Base-by-base conservation (phyloP, 108 stramenopile genomes). In the Skeletonema costatum region DNA sequence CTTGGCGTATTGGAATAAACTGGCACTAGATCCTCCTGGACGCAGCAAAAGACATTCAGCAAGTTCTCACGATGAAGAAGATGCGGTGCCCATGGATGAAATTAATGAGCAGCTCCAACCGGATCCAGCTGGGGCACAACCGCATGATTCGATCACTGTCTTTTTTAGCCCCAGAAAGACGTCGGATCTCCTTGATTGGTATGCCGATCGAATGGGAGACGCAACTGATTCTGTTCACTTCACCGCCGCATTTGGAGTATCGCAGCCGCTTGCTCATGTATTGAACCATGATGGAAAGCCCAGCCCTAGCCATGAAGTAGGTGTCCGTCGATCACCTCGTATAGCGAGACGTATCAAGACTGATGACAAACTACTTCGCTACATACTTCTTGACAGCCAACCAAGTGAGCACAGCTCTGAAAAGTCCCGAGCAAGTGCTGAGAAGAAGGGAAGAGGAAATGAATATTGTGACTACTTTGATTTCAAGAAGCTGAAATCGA, bases 161-260 rank as follows among this genome's bases (percentile, higher is more conserved):
- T 70, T 82, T 53, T 82, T 82, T 36, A 82, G 81, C 60, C 81
- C 81, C 25, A 68, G 81, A 19, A 76, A 75, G 25, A 62, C 81
- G 8, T 61, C 65, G n/a, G 50, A 32, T 42, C 75, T 82, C 66
- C 66, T 82, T 32, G 35, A 76, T 53, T 82, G 68, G 65, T 82
- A 82, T 39, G 81, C 81, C 30, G 71, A 82, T 51, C 60, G 65
- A 19, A 67, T 82, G 66, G 42, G 65, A 48, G 71, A 60, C 13
- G 81, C 81, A 51, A 51, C 19, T 9, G 16, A 3, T 11, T 74
- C 56, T 33, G 74, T 76, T 31, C 74, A 75, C 42, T 68, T 71
- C 50, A 82, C 81, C 8, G 74, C 73, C 5, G 69, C 81, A n/a
- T 82, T 82, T 42, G 74, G 81, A 19, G 65, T 82, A 4, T 75